A percentile compares a stretch with the other conserved stretches of the same genome.
Evolutionary conservation across 768 basidiomycete species (phyloP).

Genomic region (button mushroom (Agaricus bisporus)): DNA sequence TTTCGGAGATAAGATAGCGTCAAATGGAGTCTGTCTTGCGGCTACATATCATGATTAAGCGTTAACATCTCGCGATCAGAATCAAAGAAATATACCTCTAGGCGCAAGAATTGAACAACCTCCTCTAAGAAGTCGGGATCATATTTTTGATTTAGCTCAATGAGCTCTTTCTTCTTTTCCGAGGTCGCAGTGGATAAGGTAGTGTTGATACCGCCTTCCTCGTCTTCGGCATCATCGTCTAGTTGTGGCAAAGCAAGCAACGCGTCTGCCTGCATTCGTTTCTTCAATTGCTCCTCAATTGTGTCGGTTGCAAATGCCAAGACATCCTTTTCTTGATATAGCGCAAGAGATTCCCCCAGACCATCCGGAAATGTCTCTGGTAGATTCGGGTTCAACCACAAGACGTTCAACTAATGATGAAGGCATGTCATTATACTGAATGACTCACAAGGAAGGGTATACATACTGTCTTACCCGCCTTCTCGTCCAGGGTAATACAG

Average conservation of each 20-base stretch:
- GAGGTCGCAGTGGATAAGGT: conserved; percentile 12
- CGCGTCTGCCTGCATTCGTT: conserved; percentile 73
- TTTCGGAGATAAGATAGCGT: conserved; percentile 71
- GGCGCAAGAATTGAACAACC: conserved; percentile 57
- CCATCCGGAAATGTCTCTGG: conserved; percentile 61
- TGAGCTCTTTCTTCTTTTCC: conserved; percentile 11
- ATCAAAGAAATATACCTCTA: conserved; percentile 40
- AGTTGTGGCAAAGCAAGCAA: conserved; percentile 44
- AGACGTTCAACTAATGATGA: conserved; percentile 63
- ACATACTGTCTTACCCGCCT: conserved; percentile 58
- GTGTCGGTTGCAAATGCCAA: conserved; percentile 24
- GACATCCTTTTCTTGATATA: conserved; percentile 26
- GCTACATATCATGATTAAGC: conserved; percentile 32
- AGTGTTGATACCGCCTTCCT: background rate
- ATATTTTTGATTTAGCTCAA: conserved; percentile 31
- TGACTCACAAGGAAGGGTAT: conserved; percentile 2
- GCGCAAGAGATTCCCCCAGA: conserved; percentile 49
- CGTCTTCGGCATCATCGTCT: conserved; percentile 25
- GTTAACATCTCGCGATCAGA: background rate
- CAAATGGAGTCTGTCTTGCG: conserved; percentile 59
- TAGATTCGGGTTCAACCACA: conserved; percentile 70
- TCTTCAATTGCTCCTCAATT: conserved; percentile 49
- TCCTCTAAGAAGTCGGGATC: conserved; percentile 59
- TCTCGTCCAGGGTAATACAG: conserved; percentile 70
- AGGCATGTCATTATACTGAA: background rate